Evolutionary conservation across 176 grass and related monocot species (phyloP).

Genomic region (Carex cristatella): DNA sequence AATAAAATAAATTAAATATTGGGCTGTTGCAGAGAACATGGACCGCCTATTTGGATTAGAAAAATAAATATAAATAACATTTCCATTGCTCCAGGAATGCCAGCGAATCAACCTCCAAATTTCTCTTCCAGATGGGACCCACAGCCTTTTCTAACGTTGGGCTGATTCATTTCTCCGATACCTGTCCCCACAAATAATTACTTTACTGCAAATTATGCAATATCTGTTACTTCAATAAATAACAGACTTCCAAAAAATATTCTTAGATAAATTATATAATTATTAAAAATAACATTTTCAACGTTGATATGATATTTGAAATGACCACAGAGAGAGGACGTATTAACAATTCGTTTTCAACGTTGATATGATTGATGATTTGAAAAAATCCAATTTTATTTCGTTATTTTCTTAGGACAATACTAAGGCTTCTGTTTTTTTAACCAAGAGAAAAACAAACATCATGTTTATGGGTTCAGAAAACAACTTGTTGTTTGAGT

Average conservation of each 20-base stretch:
- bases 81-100: constrained; percentile 3
- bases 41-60: background rate
- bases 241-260: background rate
- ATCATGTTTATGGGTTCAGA: background rate
- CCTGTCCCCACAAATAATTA: background rate
- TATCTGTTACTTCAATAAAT: background rate
- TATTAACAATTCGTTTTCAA: background rate
- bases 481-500: background rate
- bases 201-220: background rate
- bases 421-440: background rate
- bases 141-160: background rate
- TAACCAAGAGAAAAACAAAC: background rate
- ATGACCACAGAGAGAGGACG: too few relatives aligned
- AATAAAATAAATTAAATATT: background rate
- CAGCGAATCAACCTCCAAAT: background rate
- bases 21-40: background rate
- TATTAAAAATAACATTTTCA: background rate
- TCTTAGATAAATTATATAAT: background rate
- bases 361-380: background rate
- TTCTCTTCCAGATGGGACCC: background rate
- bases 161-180: background rate
- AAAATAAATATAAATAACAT: background rate
- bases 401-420: background rate
- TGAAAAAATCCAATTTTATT: background rate
- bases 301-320: too few relatives aligned